Conservation (phyloP, 306 rosid genomes). For the Calophaca sinica region DNA sequence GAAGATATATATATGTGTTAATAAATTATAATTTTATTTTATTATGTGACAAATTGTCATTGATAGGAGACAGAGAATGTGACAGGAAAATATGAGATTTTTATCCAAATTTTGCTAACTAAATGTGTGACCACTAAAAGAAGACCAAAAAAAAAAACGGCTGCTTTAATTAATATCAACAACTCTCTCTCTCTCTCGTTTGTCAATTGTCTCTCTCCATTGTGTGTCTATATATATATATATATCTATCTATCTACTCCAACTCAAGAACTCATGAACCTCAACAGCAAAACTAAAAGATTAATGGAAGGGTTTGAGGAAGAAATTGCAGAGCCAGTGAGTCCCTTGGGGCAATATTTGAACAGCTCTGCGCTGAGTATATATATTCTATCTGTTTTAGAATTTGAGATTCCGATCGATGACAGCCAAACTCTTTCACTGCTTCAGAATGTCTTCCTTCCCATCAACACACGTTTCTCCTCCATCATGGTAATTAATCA, state of each 20-base stretch:
- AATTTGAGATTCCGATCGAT: slow-evolving; percentile 49
- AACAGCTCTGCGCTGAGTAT: slow-evolving; percentile 49
- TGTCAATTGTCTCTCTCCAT: no score
- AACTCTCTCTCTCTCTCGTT: no score
- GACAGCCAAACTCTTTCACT: slow-evolving; percentile 26
- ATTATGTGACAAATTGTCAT: no score
- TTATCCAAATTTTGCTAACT: no score
- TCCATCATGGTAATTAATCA: slow-evolving; percentile 57
- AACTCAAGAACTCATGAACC: slow-evolving; percentile 30
- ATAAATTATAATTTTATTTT: no score
- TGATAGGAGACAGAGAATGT: no score
- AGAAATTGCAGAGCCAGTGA: slow-evolving; percentile 52
- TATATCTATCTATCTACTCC: no score
- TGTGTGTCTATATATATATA: neutral
- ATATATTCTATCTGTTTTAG: slow-evolving; percentile 52
- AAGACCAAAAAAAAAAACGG: no score
- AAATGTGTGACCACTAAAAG: no score
- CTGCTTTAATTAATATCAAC: no score
- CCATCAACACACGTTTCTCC: slow-evolving; percentile 62
- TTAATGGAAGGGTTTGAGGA: slow-evolving; percentile 35
- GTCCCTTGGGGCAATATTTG: slow-evolving; percentile 57
- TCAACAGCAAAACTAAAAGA: neutral
- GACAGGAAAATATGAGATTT: no score
- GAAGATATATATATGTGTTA: no score
- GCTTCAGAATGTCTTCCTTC: slow-evolving; percentile 52